These are phyloP conservation scores for Panicum miliaceum DNA, from an alignment of 176 grass and related monocot genomes.

Conservation along the genomic window DNA sequence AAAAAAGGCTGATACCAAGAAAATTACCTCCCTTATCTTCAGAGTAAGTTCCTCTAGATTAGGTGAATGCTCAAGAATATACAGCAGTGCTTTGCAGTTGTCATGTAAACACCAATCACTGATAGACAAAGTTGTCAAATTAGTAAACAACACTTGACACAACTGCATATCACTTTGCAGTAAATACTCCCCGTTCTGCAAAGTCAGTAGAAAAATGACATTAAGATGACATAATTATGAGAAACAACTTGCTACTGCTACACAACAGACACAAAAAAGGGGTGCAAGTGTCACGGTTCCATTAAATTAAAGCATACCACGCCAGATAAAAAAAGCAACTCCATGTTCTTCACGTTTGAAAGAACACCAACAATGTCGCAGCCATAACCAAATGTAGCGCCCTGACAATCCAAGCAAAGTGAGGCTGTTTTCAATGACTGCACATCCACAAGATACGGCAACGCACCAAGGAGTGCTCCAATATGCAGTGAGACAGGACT, in stretches of 20 bases:
- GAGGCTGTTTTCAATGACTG: background rate
- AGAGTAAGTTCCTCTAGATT: background rate
- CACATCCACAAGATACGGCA: too few relatives aligned
- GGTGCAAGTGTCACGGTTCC: background rate
- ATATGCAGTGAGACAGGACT: too few relatives aligned
- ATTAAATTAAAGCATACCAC: background rate
- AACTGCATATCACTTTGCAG: background rate
- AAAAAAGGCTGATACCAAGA: too few relatives aligned
- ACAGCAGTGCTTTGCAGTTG: background rate
- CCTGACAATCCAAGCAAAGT: background rate
- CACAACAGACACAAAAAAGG: background rate
- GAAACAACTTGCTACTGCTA: background rate
- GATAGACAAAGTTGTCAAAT: background rate
- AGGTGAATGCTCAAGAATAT: slow-evolving; percentile 1
- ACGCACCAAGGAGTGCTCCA: too few relatives aligned
- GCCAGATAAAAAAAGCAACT: background rate
- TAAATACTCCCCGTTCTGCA: background rate
- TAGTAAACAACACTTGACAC: background rate
- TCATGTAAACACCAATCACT: slow-evolving; percentile 12
- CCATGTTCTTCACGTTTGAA: slow-evolving; percentile 15
- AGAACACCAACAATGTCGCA: background rate
- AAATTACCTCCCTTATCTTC: background rate
- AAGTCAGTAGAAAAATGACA: background rate
- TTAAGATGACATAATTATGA: background rate
- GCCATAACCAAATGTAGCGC: background rate